These are phyloP conservation scores for Suillus subaureus DNA, from an alignment of 768 basidiomycete species.

Conservation along the genomic window DNA sequence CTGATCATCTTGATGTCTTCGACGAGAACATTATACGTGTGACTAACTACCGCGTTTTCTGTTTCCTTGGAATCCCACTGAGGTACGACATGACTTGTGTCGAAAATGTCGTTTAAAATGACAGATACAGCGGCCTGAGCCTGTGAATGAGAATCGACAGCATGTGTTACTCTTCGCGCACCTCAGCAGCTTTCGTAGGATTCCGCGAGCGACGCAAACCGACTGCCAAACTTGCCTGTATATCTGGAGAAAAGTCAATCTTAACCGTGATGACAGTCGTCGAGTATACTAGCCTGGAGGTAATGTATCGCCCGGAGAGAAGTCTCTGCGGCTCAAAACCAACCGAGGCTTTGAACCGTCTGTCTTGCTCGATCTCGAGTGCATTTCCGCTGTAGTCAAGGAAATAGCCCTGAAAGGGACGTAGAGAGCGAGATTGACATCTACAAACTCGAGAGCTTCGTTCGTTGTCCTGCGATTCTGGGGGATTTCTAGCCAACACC, in stretches of 20 bases:
- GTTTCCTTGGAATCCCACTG: conserved; percentile 8
- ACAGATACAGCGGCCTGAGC: conserved; percentile 5
- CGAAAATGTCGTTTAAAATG: conserved; percentile 7
- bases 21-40: neutral
- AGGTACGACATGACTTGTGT: conserved; percentile 4
- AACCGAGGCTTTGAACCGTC: neutral
- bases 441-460: conserved; percentile 6
- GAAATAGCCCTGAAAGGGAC: neutral
- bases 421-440: conserved; percentile 5
- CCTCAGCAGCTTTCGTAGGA: conserved; percentile 3
- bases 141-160: neutral
- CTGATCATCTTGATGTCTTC: conserved; percentile 6
- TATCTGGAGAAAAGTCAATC: neutral
- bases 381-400: neutral
- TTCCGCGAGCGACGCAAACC: conserved; percentile 2
- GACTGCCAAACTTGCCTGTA: conserved; percentile 4
- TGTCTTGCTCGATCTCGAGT: conserved; percentile 5
- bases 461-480: neutral
- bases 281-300: neutral
- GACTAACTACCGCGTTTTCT: neutral
- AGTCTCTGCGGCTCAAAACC: neutral
- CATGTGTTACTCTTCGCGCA: neutral
- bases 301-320: neutral
- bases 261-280: too few relatives aligned
- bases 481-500: conserved; percentile 18